Conservation (phyloP, 495 filamentous ascomycete genomes). For the Hypoxylon fuscum region DNA sequence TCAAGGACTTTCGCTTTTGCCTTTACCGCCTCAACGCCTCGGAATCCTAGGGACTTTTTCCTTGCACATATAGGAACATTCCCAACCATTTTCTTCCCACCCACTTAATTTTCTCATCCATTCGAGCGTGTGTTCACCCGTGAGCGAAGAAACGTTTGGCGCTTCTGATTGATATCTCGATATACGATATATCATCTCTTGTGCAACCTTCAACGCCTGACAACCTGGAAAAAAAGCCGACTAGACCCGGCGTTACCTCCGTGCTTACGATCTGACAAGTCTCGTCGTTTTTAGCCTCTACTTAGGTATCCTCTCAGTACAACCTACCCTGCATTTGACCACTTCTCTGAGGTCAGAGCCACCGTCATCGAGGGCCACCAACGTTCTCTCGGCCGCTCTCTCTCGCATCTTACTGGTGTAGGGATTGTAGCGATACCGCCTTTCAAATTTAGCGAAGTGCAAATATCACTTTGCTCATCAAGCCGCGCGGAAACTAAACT, state of each 20-base stretch:
- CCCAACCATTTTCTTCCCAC: slow-evolving; percentile 20
- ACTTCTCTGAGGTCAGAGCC: slow-evolving; percentile 36
- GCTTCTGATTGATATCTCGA: slow-evolving; percentile 27
- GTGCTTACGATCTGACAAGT: slow-evolving; percentile 40
- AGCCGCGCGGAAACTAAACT: slow-evolving; percentile 29
- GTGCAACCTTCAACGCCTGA: slow-evolving; percentile 27
- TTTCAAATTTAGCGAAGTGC: slow-evolving; percentile 27
- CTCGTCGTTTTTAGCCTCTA: slow-evolving; percentile 39
- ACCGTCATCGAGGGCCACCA: slow-evolving; percentile 34
- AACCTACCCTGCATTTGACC: slow-evolving; percentile 27
- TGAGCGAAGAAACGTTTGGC: slow-evolving; percentile 1
- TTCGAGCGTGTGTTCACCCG: slow-evolving; percentile 16
- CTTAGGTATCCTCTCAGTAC: slow-evolving; percentile 25
- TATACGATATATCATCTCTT: slow-evolving; percentile 37
- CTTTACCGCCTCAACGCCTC: slow-evolving; percentile 38
- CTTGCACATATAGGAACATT: slow-evolving; percentile 7
- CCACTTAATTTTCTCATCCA: slow-evolving; percentile 10
- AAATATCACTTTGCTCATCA: slow-evolving; percentile 23
- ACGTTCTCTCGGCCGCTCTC: slow-evolving; percentile 24
- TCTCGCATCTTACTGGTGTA: slow-evolving; percentile 37
- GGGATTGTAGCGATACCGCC: slow-evolving; percentile 39
- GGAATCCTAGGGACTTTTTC: slow-evolving; percentile 13
- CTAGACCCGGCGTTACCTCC: slow-evolving; percentile 34
- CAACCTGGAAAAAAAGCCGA: slow-evolving; percentile 39
- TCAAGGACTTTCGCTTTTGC: slow-evolving; percentile 20